Evolutionary conservation across 2,329 filamentous ascomycete species (phyloP).

Genomic region (Diaporthe helianthi): DNA sequence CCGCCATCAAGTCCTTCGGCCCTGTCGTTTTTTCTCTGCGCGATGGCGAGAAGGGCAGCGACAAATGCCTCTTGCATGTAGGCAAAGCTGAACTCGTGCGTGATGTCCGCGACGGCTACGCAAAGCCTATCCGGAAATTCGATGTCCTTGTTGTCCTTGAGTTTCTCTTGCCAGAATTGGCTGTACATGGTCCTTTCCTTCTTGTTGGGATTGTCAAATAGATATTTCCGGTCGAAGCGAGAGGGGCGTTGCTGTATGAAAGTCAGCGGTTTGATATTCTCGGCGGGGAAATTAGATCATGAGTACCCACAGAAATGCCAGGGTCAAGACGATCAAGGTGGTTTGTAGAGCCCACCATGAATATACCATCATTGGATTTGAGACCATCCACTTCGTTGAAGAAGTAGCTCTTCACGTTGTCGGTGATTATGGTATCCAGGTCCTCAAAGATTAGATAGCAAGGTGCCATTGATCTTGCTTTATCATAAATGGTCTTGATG

Average conservation of each 20-base stretch:
- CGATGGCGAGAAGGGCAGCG: slow-evolving; percentile 66
- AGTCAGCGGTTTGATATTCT: neutral
- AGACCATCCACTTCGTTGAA: slow-evolving; percentile 77
- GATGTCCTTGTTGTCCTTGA: slow-evolving; percentile 62
- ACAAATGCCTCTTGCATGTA: slow-evolving; percentile 76
- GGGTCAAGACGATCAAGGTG: slow-evolving; percentile 71
- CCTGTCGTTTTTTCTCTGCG: slow-evolving; percentile 41
- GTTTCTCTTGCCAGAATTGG: slow-evolving; percentile 66
- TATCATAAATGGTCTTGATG: slow-evolving; percentile 61
- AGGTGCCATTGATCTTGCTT: slow-evolving; percentile 68
- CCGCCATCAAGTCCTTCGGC: slow-evolving; percentile 43
- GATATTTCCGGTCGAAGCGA: slow-evolving; percentile 71
- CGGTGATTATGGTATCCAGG: slow-evolving; percentile 70
- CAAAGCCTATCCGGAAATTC: slow-evolving; percentile 67
- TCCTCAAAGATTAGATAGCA: slow-evolving; percentile 78
- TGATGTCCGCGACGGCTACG: slow-evolving; percentile 66
- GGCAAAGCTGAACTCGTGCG: slow-evolving; percentile 71
- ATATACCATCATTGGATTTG: slow-evolving; percentile 72
- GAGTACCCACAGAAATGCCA: slow-evolving; percentile 59
- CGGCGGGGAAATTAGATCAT: neutral
- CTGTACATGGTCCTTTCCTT: slow-evolving; percentile 65
- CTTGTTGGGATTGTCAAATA: slow-evolving; percentile 64
- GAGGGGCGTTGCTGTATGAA: slow-evolving; percentile 63
- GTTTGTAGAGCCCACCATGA: slow-evolving; percentile 73
- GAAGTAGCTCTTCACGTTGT: slow-evolving; percentile 70